A percentile compares a stretch with the other conserved stretches of the same genome.
Conservation (phyloP, 768 basidiomycete species). For the Psilocybe tampanensis region DNA sequence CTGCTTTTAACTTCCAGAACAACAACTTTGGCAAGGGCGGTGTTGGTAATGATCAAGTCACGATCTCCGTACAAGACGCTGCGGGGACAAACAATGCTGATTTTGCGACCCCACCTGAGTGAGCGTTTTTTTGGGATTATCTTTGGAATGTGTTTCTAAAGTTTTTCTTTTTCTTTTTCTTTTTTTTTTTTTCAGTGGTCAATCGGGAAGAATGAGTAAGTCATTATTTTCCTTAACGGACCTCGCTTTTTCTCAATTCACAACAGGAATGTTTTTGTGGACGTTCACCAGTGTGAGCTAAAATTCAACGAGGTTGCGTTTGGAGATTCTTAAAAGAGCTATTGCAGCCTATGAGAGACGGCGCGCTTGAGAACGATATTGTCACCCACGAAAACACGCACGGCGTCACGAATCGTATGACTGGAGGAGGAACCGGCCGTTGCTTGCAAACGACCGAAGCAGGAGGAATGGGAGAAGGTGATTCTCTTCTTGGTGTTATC, state of each 20-base stretch:
- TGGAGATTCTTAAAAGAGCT: not conserved
- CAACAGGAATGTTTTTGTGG: constrained; percentile 35
- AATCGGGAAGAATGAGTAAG: constrained; percentile 18
- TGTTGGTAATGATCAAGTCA: constrained; percentile 50
- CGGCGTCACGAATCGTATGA: constrained; percentile 47
- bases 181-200: constrained; percentile 13
- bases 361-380: constrained; percentile 63
- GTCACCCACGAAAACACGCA: constrained; percentile 50
- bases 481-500: not conserved
- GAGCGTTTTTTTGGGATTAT: constrained; percentile 2
- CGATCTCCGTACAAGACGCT: constrained; percentile 53
- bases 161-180: not conserved
- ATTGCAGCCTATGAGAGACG: constrained; percentile 53
- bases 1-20: constrained; percentile 48
- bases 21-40: constrained; percentile 60
- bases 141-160: not conserved
- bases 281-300: constrained; percentile 25
- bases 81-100: constrained; percentile 47
- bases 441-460: constrained; percentile 67
- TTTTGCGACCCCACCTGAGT: constrained; percentile 47
- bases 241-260: not conserved
- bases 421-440: constrained; percentile 56
- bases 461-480: constrained; percentile 67
- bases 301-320: not conserved
- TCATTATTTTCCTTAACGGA: not conserved